These are phyloP conservation scores for Syncephalastrum contaminatum DNA, from an alignment of 371 early-diverging fungal genomes.

Conservation along the genomic window DNA sequence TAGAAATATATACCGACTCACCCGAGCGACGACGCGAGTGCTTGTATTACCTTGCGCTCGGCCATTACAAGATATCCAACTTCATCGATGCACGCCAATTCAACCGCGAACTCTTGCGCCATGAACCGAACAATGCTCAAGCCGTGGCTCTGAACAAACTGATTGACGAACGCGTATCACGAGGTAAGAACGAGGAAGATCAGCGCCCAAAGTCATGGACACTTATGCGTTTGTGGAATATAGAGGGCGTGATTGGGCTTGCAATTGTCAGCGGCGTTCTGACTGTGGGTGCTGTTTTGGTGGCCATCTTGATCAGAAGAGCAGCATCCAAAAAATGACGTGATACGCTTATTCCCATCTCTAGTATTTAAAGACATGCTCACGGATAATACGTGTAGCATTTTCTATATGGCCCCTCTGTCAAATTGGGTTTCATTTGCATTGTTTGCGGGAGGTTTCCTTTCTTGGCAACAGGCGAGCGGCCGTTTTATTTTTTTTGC, in stretches of 20 bases:
- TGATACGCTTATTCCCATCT: too few species aligned
- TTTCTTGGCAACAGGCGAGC: too few species aligned
- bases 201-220: background rate
- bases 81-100: slow-evolving; percentile 79
- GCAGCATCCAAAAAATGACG: slow-evolving; percentile 9
- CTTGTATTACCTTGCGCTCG: slow-evolving; percentile 90
- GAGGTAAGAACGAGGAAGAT: slow-evolving; percentile 49
- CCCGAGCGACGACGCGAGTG: slow-evolving; percentile 91
- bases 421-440: too few species aligned
- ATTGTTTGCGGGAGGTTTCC: too few species aligned
- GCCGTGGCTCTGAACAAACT: slow-evolving; percentile 68
- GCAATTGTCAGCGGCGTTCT: slow-evolving; percentile 84
- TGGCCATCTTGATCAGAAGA: slow-evolving; percentile 35
- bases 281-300: slow-evolving; percentile 59
- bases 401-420: too few species aligned
- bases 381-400: too few species aligned
- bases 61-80: slow-evolving; percentile 86
- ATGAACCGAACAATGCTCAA: slow-evolving; percentile 87
- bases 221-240: slow-evolving; percentile 1
- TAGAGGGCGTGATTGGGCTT: slow-evolving; percentile 89
- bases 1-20: slow-evolving; percentile 84
- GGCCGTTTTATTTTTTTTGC: too few species aligned
- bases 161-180: slow-evolving; percentile 84
- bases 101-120: slow-evolving; percentile 74
- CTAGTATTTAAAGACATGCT: too few species aligned